Conservation (phyloP, 169 alveolate genomes). For the Cryptosporidium felis region DNA sequence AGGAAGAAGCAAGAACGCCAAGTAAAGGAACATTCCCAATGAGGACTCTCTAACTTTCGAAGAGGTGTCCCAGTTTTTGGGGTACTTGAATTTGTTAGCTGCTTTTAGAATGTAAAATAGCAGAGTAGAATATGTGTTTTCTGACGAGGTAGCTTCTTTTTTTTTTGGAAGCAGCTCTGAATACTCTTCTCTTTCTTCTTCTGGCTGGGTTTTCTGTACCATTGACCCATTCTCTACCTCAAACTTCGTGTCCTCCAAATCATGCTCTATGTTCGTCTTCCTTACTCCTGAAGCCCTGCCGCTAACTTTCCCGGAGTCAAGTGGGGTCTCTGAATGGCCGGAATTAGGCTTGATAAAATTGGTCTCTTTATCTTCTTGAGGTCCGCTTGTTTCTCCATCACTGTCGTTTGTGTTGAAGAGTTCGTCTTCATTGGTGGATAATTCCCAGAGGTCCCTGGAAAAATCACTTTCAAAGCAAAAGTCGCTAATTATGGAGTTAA, state of each 20-base stretch:
- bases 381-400: not conserved
- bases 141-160: not conserved
- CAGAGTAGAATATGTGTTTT: slow-evolving; percentile 19
- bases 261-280: too few relatives aligned
- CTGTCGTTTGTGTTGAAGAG: not conserved
- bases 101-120: slow-evolving; percentile 29
- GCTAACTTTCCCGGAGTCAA: too few relatives aligned
- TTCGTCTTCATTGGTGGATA: slow-evolving; percentile 23
- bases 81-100: slow-evolving; percentile 32
- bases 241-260: not conserved
- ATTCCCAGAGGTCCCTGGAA: slow-evolving; percentile 48
- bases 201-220: not conserved
- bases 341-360: too few relatives aligned
- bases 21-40: slow-evolving; percentile 6
- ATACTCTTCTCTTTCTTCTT: not conserved
- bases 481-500: slow-evolving; percentile 20
- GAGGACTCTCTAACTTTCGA: slow-evolving; percentile 11
- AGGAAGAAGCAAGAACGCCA: slow-evolving; percentile 4
- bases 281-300: too few relatives aligned
- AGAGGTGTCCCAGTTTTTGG: slow-evolving; percentile 7
- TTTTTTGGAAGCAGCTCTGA: slow-evolving; percentile 16
- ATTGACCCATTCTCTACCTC: not conserved
- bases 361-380: too few relatives aligned
- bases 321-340: too few relatives aligned
- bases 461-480: slow-evolving; percentile 16